These are phyloP conservation scores for Leccinum incarnatum DNA, from an alignment of 768 basidiomycete genomes.

Conservation along the genomic window DNA sequence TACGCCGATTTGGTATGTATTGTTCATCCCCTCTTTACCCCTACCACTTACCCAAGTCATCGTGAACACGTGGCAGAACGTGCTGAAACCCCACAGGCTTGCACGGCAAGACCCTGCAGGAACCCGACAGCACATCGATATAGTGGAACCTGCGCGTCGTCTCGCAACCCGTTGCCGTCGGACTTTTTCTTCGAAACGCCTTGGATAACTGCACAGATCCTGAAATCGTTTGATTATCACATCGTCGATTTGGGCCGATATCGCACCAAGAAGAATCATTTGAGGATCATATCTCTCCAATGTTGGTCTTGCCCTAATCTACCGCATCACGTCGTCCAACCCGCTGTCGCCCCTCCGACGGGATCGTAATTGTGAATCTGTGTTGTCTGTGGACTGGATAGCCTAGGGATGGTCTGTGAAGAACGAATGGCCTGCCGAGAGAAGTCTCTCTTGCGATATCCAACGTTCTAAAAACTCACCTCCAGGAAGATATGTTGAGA, in stretches of 20 bases:
- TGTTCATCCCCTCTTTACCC: not conserved
- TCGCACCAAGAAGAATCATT: slow-evolving; percentile 4
- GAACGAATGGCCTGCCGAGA: slow-evolving; percentile 17
- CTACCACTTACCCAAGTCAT: slow-evolving; percentile 12
- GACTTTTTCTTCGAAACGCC: not conserved
- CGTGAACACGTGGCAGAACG: not conserved
- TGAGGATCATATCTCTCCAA: not conserved
- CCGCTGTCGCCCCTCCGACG: slow-evolving; percentile 1
- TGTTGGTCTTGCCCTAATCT: not conserved
- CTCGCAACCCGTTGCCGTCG: slow-evolving; percentile 10
- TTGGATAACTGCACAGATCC: not conserved
- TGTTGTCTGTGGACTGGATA: slow-evolving; percentile 8
- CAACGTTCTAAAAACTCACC: slow-evolving; percentile 3
- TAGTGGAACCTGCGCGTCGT: slow-evolving; percentile 15
- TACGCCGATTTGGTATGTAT: not conserved
- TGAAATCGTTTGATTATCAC: not conserved
- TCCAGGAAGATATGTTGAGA: slow-evolving; percentile 10
- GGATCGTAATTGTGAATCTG: slow-evolving; percentile 11
- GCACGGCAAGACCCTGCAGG: slow-evolving; percentile 11
- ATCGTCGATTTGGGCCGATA: not conserved
- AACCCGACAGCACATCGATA: slow-evolving; percentile 14
- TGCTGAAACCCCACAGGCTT: slow-evolving; percentile 12
- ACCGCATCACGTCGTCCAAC: not conserved
- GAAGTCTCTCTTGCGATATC: slow-evolving; percentile 21
- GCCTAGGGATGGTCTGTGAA: slow-evolving; percentile 14